Base-by-base conservation (phyloP, 164 flowering plant species). In the Vitis rotundifolia region DNA sequence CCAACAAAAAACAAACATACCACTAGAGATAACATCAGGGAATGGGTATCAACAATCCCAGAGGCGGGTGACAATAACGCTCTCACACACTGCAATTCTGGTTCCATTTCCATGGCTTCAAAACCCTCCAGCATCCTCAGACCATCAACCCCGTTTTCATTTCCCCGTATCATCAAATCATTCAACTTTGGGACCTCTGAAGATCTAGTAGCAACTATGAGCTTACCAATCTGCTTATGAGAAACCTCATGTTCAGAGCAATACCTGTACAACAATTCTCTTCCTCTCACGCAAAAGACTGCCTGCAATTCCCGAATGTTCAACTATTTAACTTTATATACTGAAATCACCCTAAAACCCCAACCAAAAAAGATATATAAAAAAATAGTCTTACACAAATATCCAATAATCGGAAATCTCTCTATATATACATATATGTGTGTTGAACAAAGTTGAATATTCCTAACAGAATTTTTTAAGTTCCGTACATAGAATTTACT, bases 11-110 rank as follows among this genome's bases (percentile, higher is more conserved):
- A 18, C 12, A 26, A 37, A 64, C 81, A 67, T 87, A 91, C 97
- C 90, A 91, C 68, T 61, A 94, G 75, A 48, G 97, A 87, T 15
- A 94, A 85, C 99, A 94, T 91, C 13, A 94, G 75, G 2, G 93
- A 84, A 77, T 92, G 99, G 15, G 82, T 52, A 73, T 94, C 97
- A 61, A 92, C 84, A 70, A 94, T 92, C 51, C 97, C 99, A 16
- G 99, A 78, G 59, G 65, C 69, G 65, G 97, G 93, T 7, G 99
- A 92, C 0, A 78, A 69, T 66, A 92, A 58, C 49, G 97, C 99
- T 80, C 86, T 88, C n/a, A 76, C 73, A 62, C 97, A 94, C n/a
- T 77, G 82, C 70, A 92, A 69, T 78, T 88, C 87, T 3, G 92
- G 94, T 71, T 94, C 97, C 80, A 91, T 81, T 54, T 50, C 71